phyloP scores from a whole-genome alignment of 768 basidiomycete genomes.

The Hydnomerulius pinastri region DNA sequence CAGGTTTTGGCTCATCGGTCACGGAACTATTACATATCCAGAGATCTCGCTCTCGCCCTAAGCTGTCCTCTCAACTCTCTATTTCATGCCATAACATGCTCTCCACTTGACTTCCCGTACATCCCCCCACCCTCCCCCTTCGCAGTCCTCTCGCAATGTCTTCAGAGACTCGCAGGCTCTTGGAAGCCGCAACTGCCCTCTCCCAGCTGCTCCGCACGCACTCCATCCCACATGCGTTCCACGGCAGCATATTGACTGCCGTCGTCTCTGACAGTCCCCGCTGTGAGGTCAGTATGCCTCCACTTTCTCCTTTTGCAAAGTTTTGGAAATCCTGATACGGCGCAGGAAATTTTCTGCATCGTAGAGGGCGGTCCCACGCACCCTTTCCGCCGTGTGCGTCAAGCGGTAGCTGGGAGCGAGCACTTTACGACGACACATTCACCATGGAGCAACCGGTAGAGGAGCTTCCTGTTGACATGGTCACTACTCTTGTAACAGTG shows the following conservation, averaged over 20 bases:
- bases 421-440: slow-evolving; percentile 70
- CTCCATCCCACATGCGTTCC: slow-evolving; percentile 76
- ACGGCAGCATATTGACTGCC: slow-evolving; percentile 74
- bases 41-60: slow-evolving; percentile 40
- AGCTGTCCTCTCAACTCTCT: slow-evolving; percentile 42
- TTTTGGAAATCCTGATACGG: slow-evolving; percentile 8
- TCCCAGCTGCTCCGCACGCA: slow-evolving; percentile 59
- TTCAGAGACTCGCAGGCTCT: slow-evolving; percentile 68
- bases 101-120: slow-evolving; percentile 40
- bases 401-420: slow-evolving; percentile 65
- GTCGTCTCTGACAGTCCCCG: slow-evolving; percentile 65
- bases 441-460: slow-evolving; percentile 85
- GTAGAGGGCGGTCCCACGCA: slow-evolving; percentile 74
- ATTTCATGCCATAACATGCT: slow-evolving; percentile 56
- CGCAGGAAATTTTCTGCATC: slow-evolving; percentile 82
- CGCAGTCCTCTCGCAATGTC: slow-evolving; percentile 43
- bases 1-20: slow-evolving; percentile 43
- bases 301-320: neutral
- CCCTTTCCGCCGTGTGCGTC: slow-evolving; percentile 79
- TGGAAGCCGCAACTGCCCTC: slow-evolving; percentile 78
- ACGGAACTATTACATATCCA: slow-evolving; percentile 54
- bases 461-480: slow-evolving; percentile 1
- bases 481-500: slow-evolving; percentile 9
- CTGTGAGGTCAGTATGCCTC: slow-evolving; percentile 56
- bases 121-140: slow-evolving; percentile 29